These are phyloP conservation scores for Aspergillus carbonarius DNA, from an alignment of 2,329 filamentous ascomycete species.

Conservation along the genomic window DNA sequence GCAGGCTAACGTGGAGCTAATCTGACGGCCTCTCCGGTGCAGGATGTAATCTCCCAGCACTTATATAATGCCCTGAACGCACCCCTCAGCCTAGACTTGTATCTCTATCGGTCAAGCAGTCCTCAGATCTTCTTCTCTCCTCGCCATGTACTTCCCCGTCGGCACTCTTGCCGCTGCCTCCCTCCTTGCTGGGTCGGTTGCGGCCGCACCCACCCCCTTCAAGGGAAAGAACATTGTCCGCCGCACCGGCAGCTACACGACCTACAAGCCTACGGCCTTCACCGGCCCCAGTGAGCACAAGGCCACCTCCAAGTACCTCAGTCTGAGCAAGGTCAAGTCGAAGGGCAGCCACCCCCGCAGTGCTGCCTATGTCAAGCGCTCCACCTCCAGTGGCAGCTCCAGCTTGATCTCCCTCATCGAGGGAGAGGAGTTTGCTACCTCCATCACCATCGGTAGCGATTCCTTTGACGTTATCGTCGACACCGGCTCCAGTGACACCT, in stretches of 20 bases:
- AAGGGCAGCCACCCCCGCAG: conserved; percentile 1
- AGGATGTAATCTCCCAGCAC: not conserved
- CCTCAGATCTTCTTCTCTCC: not conserved
- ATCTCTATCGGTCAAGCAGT: not conserved
- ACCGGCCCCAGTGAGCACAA: not conserved
- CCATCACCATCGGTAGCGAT: conserved; percentile 26
- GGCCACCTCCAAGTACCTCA: conserved; percentile 1
- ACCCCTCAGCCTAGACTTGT: not conserved
- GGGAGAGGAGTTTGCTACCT: conserved; percentile 18
- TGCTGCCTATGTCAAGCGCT: conserved; percentile 9
- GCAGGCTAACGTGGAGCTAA: not conserved
- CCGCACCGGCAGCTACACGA: conserved; percentile 7
- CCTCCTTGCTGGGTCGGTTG: not conserved
- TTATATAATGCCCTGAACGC: not conserved
- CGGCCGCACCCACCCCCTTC: not conserved
- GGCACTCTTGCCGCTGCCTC: not conserved
- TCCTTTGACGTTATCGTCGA: conserved; percentile 44
- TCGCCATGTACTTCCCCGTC: not conserved
- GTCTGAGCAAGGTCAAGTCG: conserved; percentile 9
- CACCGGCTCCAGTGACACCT: conserved; percentile 51
- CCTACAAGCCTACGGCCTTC: conserved; percentile 9
- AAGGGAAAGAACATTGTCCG: not conserved
- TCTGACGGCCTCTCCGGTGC: not conserved
- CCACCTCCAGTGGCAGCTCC: not conserved
- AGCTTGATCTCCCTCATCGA: conserved; percentile 15